Evolutionary conservation across 2,329 filamentous ascomycete species (phyloP).

Genomic region (Fusarium begoniae): DNA sequence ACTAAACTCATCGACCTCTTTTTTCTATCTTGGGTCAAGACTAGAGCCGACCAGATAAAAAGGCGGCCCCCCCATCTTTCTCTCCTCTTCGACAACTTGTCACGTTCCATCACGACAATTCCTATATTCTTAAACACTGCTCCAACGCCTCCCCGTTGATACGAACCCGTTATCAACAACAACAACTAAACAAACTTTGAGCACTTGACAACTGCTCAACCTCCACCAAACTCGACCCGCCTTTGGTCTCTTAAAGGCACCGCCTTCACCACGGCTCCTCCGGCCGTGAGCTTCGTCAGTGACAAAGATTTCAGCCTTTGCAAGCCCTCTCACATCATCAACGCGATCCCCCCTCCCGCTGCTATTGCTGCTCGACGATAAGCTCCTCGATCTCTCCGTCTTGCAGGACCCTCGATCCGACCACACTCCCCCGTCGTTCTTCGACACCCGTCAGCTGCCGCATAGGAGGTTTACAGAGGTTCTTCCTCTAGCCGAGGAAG

Average conservation of each 20-base stretch:
- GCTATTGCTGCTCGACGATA: slow-evolving; percentile 59
- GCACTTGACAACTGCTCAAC: slow-evolving; percentile 18
- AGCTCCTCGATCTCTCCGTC: slow-evolving; percentile 60
- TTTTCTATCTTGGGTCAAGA: slow-evolving; percentile 1
- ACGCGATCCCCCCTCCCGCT: slow-evolving; percentile 68
- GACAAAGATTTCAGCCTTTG: slow-evolving; percentile 76
- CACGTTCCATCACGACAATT: background rate
- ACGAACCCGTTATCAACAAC: background rate
- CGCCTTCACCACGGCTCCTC: slow-evolving; percentile 67
- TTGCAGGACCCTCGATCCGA: slow-evolving; percentile 60
- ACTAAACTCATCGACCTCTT: slow-evolving; percentile 10
- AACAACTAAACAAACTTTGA: background rate
- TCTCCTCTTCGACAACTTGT: slow-evolving; percentile 8
- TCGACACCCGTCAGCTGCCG: slow-evolving; percentile 89
- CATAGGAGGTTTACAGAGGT: slow-evolving; percentile 98
- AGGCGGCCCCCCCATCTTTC: background rate
- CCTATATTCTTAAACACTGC: background rate
- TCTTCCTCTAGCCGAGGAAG: slow-evolving; percentile 99
- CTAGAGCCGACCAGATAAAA: slow-evolving; percentile 26
- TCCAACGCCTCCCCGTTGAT: background rate
- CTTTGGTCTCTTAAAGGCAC: slow-evolving; percentile 77
- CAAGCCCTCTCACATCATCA: slow-evolving; percentile 73
- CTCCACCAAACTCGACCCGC: slow-evolving; percentile 49
- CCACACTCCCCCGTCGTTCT: slow-evolving; percentile 62
- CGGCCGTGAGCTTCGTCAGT: slow-evolving; percentile 69